These are phyloP conservation scores for Chlamydomonas sp. DNA, from an alignment of 139 green algal genomes.

Conservation along the genomic window DNA sequence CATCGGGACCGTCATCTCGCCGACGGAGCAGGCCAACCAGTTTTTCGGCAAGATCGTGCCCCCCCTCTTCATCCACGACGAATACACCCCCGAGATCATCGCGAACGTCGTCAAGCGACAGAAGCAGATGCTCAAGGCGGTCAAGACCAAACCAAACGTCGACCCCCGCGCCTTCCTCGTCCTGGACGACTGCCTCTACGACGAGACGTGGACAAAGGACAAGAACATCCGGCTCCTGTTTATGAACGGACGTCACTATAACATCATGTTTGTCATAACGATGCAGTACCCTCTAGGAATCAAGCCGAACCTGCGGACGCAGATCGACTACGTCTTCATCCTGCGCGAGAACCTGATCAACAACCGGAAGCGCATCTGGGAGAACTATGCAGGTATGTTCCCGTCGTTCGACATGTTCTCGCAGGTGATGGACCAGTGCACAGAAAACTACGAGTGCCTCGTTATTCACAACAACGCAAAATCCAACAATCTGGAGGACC, in stretches of 20 bases:
- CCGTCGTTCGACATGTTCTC: slow-evolving; percentile 19
- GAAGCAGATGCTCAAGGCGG: background rate
- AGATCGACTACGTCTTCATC: slow-evolving; percentile 31
- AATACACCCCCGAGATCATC: slow-evolving; percentile 5
- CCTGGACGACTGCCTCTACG: slow-evolving; percentile 25
- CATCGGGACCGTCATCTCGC: slow-evolving; percentile 13
- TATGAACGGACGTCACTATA: slow-evolving; percentile 22
- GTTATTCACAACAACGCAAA: slow-evolving; percentile 20
- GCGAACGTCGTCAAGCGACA: slow-evolving; percentile 19
- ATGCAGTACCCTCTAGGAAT: slow-evolving; percentile 25
- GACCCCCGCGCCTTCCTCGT: slow-evolving; percentile 17
- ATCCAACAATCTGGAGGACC: slow-evolving; percentile 18
- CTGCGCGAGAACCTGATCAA: slow-evolving; percentile 11
- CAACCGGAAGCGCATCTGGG: slow-evolving; percentile 25
- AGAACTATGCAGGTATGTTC: slow-evolving; percentile 23
- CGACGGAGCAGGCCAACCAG: slow-evolving; percentile 11
- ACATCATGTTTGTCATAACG: slow-evolving; percentile 20
- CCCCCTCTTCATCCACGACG: slow-evolving; percentile 20
- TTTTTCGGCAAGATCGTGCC: slow-evolving; percentile 20
- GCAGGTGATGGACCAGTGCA: slow-evolving; percentile 14
- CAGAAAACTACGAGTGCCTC: slow-evolving; percentile 22
- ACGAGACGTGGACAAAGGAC: slow-evolving; percentile 16
- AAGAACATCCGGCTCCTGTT: slow-evolving; percentile 4
- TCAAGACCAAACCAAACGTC: background rate
- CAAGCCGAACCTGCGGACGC: slow-evolving; percentile 2